Conservation (phyloP, 345 rosid species). For the Eucalyptus regnans region DNA sequence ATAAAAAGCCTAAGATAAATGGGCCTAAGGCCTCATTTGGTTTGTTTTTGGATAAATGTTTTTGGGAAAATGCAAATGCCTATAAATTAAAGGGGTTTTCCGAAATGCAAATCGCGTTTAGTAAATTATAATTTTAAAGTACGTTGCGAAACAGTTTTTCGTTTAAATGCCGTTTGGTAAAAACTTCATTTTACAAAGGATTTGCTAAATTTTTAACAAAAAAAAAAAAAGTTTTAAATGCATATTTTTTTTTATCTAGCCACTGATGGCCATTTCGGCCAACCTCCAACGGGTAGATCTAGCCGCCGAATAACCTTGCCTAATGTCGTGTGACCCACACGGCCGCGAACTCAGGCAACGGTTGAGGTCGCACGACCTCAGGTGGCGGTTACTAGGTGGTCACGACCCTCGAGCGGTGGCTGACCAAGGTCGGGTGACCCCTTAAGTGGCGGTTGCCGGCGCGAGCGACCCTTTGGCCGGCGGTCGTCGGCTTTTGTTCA, state of each 20-base stretch:
- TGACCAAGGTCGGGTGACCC: accelerated
- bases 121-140: no score
- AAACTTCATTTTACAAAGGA: no score
- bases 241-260: no score
- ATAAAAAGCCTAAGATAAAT: no score
- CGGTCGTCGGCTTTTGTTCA: accelerated
- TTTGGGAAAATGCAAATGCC: no score
- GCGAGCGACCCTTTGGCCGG: accelerated
- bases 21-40: no score
- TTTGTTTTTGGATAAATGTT: no score
- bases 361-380: accelerated
- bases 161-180: no score
- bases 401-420: accelerated
- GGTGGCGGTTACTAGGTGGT: accelerated
- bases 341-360: accelerated
- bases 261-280: accelerated
- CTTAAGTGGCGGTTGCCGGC: accelerated
- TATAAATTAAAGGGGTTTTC: accelerated
- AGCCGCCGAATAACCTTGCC: accelerated
- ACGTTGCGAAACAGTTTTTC: no score
- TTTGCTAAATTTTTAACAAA: no score
- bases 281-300: accelerated
- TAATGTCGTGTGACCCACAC: accelerated
- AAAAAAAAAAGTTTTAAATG: no score
- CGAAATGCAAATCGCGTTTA: no score